Evolutionary conservation across 805 yeast genomes (phyloP).

Genomic region (Ogataea neopini): DNA sequence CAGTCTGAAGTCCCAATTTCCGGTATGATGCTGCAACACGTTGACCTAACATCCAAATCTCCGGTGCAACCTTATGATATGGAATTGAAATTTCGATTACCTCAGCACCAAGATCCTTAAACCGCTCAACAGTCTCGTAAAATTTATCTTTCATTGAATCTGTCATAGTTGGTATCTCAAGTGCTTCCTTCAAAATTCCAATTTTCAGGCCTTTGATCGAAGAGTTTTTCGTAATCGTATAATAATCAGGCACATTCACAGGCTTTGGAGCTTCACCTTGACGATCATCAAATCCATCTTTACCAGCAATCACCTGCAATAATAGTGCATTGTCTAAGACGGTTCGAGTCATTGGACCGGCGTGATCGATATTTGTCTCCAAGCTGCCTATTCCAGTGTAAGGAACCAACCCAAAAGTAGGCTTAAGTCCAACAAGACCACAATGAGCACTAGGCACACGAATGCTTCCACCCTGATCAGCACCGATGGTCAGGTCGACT

Average conservation of each 20-base stretch:
- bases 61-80: constrained; percentile 38
- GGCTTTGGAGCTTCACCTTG: constrained; percentile 18
- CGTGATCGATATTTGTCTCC: constrained; percentile 38
- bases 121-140: constrained; percentile 31
- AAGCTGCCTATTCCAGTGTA: constrained; percentile 39
- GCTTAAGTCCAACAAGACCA: constrained; percentile 44
- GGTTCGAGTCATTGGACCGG: constrained; percentile 41
- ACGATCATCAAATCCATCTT: constrained; percentile 38
- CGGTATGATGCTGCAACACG: constrained; percentile 27
- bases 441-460: constrained; percentile 46
- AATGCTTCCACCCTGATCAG: constrained; percentile 48
- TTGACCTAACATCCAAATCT: constrained; percentile 39
- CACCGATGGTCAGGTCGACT: constrained; percentile 41
- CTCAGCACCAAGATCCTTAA: constrained; percentile 35
- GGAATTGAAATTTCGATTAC: constrained; percentile 39
- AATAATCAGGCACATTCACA: constrained; percentile 27
- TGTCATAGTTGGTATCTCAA: constrained; percentile 37
- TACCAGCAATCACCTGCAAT: constrained; percentile 38
- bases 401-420: constrained; percentile 46
- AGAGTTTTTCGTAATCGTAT: constrained; percentile 16
- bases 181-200: constrained; percentile 37
- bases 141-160: constrained; percentile 31
- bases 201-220: constrained; percentile 34
- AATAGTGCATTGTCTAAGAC: constrained; percentile 36
- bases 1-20: constrained; percentile 21